These are phyloP conservation scores for Rhodotorula diobovata DNA, from an alignment of 768 basidiomycete species.

Conservation along the genomic window DNA sequence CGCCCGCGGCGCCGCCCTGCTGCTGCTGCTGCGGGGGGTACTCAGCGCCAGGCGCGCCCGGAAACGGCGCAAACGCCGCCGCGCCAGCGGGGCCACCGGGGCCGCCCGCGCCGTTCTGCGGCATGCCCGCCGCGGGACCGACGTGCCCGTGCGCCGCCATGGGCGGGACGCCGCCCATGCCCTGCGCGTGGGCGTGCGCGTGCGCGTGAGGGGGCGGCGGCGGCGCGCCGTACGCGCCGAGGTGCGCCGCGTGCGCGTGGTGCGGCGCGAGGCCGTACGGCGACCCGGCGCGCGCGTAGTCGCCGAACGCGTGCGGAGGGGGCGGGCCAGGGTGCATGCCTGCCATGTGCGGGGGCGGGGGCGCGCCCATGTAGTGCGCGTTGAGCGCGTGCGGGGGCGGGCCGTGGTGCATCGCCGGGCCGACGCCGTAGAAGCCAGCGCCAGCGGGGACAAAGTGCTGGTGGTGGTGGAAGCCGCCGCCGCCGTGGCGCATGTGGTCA, in stretches of 20 bases:
- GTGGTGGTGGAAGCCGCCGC: slow-evolving; percentile 1
- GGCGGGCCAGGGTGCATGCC: slow-evolving; percentile 14
- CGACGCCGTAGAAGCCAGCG: slow-evolving; percentile 32
- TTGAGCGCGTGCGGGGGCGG: slow-evolving; percentile 3
- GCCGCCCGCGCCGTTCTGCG: not conserved
- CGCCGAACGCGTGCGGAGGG: slow-evolving; percentile 23
- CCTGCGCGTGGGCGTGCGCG: no score
- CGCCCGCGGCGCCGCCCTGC: no score
- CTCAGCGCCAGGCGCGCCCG: not conserved
- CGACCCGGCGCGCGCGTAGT: slow-evolving; percentile 19
- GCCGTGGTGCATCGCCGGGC: slow-evolving; percentile 1
- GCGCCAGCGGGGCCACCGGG: slow-evolving; percentile 1
- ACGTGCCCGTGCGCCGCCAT: not conserved
- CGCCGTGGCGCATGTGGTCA: slow-evolving; percentile 31
- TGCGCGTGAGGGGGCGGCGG: slow-evolving; percentile 14
- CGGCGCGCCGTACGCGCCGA: slow-evolving; percentile 6
- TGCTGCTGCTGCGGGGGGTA: slow-evolving; percentile 8
- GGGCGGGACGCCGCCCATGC: slow-evolving; percentile 18
- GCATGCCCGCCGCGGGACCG: no score
- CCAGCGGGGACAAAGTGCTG: slow-evolving; percentile 25
- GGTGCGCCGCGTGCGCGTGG: not conserved
- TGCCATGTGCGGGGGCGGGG: slow-evolving; percentile 20
- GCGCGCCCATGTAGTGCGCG: slow-evolving; percentile 2
- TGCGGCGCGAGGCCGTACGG: slow-evolving; percentile 15
- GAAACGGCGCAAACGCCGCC: slow-evolving; percentile 17